These are phyloP conservation scores for Exophiala viscosa DNA, from an alignment of 2,329 filamentous ascomycete species.

Conservation along the genomic window DNA sequence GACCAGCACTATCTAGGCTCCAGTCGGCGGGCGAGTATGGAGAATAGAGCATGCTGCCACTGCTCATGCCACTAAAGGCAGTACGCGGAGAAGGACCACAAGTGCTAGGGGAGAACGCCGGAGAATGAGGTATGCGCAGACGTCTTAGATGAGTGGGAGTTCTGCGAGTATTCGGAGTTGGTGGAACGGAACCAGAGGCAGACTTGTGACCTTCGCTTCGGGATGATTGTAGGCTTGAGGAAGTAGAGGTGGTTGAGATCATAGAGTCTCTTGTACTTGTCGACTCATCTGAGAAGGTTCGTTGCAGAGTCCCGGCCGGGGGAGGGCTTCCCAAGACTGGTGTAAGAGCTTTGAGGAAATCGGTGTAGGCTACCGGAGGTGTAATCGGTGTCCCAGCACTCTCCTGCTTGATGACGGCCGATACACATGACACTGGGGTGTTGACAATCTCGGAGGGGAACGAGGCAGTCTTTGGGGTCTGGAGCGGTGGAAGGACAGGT, in stretches of 20 bases:
- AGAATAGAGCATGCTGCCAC: conserved; percentile 54
- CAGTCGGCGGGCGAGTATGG: conserved; percentile 81
- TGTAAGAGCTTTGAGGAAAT: conserved; percentile 82
- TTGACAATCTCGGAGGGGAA: conserved; percentile 58
- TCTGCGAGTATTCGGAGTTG: conserved; percentile 56
- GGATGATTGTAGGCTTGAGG: conserved; percentile 43
- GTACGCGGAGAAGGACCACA: conserved; percentile 64
- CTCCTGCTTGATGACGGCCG: conserved; percentile 66
- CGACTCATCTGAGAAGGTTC: conserved; percentile 39
- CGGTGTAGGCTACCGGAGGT: conserved; percentile 82
- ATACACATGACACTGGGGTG: conserved; percentile 40
- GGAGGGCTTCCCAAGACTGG: conserved; percentile 65
- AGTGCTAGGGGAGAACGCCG: conserved; percentile 60
- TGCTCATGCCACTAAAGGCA: conserved; percentile 40
- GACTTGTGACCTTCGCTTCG: conserved; percentile 55
- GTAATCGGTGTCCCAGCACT: conserved; percentile 78
- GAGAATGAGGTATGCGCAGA: conserved; percentile 74
- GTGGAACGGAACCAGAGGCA: conserved; percentile 59
- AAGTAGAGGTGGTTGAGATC: conserved; percentile 39
- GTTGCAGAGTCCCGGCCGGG: conserved; percentile 49
- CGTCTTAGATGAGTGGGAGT: conserved; percentile 56
- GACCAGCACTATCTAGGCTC: conserved; percentile 62
- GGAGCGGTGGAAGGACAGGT: conserved; percentile 39
- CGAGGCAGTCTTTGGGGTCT: conserved; percentile 42
- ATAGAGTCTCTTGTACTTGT: conserved; percentile 36